These are phyloP conservation scores for Musa acuminata DNA, from an alignment of 176 grass and related monocot species.

Conservation along the genomic window DNA sequence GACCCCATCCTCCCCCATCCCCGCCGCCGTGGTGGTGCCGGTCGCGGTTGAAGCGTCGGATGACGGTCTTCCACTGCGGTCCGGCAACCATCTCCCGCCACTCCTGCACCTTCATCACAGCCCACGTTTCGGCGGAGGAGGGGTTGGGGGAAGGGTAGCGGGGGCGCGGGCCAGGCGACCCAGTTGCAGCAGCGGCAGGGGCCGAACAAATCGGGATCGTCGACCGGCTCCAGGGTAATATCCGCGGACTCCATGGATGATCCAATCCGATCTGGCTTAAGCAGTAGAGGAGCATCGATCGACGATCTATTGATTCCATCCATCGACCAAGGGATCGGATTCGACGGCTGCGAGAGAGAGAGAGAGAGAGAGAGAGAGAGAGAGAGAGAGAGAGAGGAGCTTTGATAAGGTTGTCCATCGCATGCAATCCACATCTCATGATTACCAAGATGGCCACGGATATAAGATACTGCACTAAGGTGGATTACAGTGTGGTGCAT, in stretches of 20 bases:
- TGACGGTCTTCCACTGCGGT: conserved; percentile 95
- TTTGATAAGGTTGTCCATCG: too few species aligned
- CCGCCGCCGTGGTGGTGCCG: not conserved
- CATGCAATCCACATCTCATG: too few species aligned
- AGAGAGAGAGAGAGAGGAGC: too few species aligned
- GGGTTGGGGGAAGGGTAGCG: conserved; percentile 6
- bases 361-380: too few species aligned
- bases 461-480: too few species aligned
- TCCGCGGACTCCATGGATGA: conserved; percentile 13
- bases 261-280: not conserved
- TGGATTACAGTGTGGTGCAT: too few species aligned
- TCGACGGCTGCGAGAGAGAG: too few species aligned
- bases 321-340: too few species aligned
- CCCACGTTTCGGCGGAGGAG: conserved; percentile 3
- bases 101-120: conserved; percentile 73
- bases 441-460: too few species aligned
- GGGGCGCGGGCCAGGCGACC: conserved; percentile 10
- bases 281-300: too few species aligned
- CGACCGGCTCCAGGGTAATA: conserved; percentile 1
- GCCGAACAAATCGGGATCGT: conserved; percentile 33
- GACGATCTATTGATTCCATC: too few species aligned
- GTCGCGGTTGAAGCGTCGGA: conserved; percentile 61
- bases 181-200: conserved; percentile 63
- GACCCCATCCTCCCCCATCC: conserved; percentile 6
- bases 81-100: conserved; percentile 89